Evolutionary conservation across 2,329 filamentous ascomycete species (phyloP).

Genomic region (Aspergillus versicolor): DNA sequence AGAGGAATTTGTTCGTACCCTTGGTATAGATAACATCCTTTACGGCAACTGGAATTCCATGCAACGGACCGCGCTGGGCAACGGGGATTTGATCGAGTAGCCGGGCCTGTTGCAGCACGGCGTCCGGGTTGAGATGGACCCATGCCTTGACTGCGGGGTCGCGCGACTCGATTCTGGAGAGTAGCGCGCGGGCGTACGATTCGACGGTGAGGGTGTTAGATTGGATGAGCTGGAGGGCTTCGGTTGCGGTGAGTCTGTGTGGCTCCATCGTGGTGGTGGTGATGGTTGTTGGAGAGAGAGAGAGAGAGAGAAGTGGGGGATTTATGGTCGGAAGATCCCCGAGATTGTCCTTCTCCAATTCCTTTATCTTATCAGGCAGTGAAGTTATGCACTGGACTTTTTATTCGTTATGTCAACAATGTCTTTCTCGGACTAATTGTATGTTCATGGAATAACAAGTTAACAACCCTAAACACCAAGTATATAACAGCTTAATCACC

Average conservation of each 20-base stretch:
- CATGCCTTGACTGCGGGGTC: slow-evolving; percentile 52
- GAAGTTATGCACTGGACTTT: too few species aligned
- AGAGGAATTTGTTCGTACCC: slow-evolving; percentile 16
- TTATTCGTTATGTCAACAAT: too few species aligned
- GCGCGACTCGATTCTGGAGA: slow-evolving; percentile 46
- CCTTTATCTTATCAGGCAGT: too few species aligned
- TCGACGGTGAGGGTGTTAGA: slow-evolving; percentile 48
- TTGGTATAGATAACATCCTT: slow-evolving; percentile 62
- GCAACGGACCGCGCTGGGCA: slow-evolving; percentile 53
- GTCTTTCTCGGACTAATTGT: too few species aligned
- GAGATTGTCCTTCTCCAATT: too few species aligned
- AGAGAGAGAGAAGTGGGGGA: neutral
- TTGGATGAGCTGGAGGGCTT: neutral
- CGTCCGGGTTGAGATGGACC: slow-evolving; percentile 48
- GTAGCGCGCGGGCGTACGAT: slow-evolving; percentile 49
- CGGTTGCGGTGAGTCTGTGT: slow-evolving; percentile 4
- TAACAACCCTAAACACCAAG: too few species aligned
- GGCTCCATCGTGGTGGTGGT: neutral
- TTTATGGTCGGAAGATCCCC: neutral
- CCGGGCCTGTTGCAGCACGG: slow-evolving; percentile 49
- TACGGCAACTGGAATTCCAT: slow-evolving; percentile 58
- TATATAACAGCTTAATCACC: too few species aligned
- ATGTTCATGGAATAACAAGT: too few species aligned
- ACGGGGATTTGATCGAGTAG: slow-evolving; percentile 51
- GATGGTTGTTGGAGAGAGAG: neutral